Evolutionary conservation across 352 stramenopile genomes (phyloP).

Genomic region (Pythium volutum): DNA sequence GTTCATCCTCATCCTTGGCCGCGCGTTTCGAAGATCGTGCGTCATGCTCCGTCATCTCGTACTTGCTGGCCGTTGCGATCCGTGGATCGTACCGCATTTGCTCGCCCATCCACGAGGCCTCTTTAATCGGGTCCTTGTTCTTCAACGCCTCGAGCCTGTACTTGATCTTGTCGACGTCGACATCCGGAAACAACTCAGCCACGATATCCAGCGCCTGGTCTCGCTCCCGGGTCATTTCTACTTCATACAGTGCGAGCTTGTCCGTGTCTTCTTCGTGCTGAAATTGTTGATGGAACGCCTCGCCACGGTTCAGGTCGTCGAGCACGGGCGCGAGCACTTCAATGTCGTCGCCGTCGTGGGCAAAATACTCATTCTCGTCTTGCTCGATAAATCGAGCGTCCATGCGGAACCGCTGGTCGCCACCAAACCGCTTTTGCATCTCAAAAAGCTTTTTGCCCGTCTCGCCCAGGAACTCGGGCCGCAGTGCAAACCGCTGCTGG

Average conservation of each 20-base stretch:
- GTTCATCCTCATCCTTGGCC: conserved; percentile 15
- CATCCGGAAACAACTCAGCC: conserved; percentile 55
- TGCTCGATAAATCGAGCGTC: conserved; percentile 75
- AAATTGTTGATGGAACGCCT: conserved; percentile 46
- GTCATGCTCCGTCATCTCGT: conserved; percentile 44
- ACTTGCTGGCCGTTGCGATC: conserved; percentile 35
- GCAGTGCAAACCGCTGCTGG: conserved; percentile 48
- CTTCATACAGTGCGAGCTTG: conserved; percentile 30
- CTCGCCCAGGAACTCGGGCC: conserved; percentile 69
- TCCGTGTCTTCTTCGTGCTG: conserved; percentile 37
- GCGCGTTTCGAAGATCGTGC: conserved; percentile 1
- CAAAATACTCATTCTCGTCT: conserved; percentile 52
- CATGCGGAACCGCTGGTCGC: conserved; percentile 74
- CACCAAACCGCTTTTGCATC: conserved; percentile 77
- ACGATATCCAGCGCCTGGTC: conserved; percentile 52
- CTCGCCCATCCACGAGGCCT: conserved; percentile 79
- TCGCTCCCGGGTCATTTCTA: conserved; percentile 51
- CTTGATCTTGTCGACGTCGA: conserved; percentile 66
- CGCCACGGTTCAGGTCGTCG: conserved; percentile 17
- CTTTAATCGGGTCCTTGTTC: conserved; percentile 61
- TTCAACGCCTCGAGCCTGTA: conserved; percentile 39
- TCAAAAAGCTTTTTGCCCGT: conserved; percentile 75
- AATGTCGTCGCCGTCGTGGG: conserved; percentile 26
- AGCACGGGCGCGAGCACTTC: conserved; percentile 13
- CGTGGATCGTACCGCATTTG: conserved; percentile 69